Evolutionary conservation across 306 rosid genomes (phyloP).

Genomic region (Begonia loranthoides): DNA sequence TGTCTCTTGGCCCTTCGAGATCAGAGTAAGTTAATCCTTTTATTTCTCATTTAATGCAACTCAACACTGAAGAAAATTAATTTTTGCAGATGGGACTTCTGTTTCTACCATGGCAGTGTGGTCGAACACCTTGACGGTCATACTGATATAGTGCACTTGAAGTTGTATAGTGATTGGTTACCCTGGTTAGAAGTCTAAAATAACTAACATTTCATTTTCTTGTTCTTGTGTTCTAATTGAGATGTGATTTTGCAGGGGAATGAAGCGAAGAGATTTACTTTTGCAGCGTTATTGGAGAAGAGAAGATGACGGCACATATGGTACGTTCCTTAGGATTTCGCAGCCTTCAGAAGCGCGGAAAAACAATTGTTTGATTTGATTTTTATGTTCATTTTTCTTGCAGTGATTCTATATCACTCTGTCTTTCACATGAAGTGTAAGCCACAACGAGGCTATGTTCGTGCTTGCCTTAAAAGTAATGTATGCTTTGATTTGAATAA

Average conservation of each 20-base stretch:
- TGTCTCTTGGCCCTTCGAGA: conserved; percentile 79
- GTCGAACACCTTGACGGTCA: conserved; percentile 89
- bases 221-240: no score
- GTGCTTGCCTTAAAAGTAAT: conserved; percentile 95
- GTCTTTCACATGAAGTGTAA: conserved; percentile 60
- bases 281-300: conserved; percentile 88
- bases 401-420: conserved; percentile 73
- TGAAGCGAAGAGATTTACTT: conserved; percentile 66
- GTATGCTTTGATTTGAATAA: conserved; percentile 24
- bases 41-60: not conserved
- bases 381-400: conserved; percentile 17
- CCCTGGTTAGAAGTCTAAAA: conserved; percentile 48
- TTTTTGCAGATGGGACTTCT: conserved; percentile 88
- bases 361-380: conserved; percentile 5
- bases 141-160: conserved; percentile 64
- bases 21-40: conserved; percentile 46
- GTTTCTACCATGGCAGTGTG: conserved; percentile 47
- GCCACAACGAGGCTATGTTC: conserved; percentile 58
- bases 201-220: no score
- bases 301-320: conserved; percentile 93
- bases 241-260: conserved; percentile 43
- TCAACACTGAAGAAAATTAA: conserved; percentile 1
- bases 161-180: conserved; percentile 61
- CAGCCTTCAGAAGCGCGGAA: no score
- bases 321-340: conserved; percentile 12